Percentiles rank a stretch among this genome's conserved stretches.
Evolutionary conservation across 495 filamentous ascomycete species (phyloP).

Genomic region (Podospora fimiseda): DNA sequence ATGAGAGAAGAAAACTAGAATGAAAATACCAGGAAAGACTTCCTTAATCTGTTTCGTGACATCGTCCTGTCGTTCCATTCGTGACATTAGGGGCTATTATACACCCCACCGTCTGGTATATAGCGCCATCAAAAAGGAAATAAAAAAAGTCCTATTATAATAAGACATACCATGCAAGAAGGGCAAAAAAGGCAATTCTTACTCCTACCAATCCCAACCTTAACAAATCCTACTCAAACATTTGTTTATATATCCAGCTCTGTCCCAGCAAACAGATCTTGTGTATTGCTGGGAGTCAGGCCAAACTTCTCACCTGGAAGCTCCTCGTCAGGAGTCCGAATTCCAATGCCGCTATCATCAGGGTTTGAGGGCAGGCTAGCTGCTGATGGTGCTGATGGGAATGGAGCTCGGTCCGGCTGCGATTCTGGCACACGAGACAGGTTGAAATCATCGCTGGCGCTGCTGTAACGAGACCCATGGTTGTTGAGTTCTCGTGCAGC

Average conservation of each 20-base stretch:
- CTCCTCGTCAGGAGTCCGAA: conserved; percentile 55
- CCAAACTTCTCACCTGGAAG: conserved; percentile 49
- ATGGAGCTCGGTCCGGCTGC: conserved; percentile 39
- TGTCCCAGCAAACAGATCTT: conserved; percentile 25
- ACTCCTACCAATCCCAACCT: no score
- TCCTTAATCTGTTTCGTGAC: not conserved
- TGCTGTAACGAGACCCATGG: conserved; percentile 36
- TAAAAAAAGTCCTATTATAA: not conserved
- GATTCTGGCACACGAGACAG: conserved; percentile 28
- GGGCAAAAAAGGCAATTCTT: no score
- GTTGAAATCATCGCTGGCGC: conserved; percentile 37
- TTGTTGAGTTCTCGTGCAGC: conserved; percentile 25
- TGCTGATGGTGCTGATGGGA: conserved; percentile 29
- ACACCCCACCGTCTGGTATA: not conserved
- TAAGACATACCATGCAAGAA: conserved; percentile 1
- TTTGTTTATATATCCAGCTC: conserved; percentile 16
- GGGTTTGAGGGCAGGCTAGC: conserved; percentile 34
- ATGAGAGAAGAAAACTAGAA: not conserved
- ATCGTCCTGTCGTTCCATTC: not conserved
- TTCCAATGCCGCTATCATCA: conserved; percentile 68
- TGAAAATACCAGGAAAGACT: no score
- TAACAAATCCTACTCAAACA: not conserved
- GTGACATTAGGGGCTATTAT: not conserved
- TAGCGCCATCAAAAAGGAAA: not conserved
- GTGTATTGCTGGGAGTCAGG: conserved; percentile 25